Evolutionary conservation across 169 alveolate genomes (phyloP), one percentile per base, ranked within the genome.

Genomic region (Eimeria brunetti): DNA sequence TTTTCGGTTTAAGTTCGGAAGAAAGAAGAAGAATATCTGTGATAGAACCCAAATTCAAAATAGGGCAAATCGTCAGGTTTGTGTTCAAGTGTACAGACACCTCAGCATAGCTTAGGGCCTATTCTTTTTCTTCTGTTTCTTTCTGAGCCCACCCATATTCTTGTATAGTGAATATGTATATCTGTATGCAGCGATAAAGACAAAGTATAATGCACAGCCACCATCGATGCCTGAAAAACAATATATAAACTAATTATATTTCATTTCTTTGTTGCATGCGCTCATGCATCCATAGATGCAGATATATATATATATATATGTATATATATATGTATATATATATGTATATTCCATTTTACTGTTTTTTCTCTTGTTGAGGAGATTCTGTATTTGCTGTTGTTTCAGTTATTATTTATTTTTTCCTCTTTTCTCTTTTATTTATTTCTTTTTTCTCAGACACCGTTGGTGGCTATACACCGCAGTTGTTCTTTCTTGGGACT

Each of bases 401-500:
- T 2, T 56, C 0, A n/a, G 56, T 12, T 1, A 18, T 46, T 41
- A 30, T 41, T 38, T 75, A 27, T 41, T 41, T 27, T 75, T 53
- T 20, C 30, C 12, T 41, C 58, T 41, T 11, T 30, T 33, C 56
- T 7, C 16, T 9, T 38, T 5, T 73, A 53, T 33, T 38, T 18
- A 33, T 22, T 73, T 18, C 46, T 36, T 73, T 9, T 73, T 73
- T 56, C 1, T 80, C 95, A 91, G 95, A 49, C 95, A 91, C 56
- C 95, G 95, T 33, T 91, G 95, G 95, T 91, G 86, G 58, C 78
- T 51, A 62, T 91, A 91, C 95, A 60, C 75, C 33, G 95, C 88
- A 12, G 91, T 91, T 44, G 95, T 91, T 8, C 49, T 91, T 22
- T 78, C 95, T 8, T 91, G 95, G 95, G 95, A 91, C 62, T n/a